Base-by-base conservation (phyloP, 2,329 filamentous ascomycete species). In the Zelopaecilomyces penicillatus region DNA sequence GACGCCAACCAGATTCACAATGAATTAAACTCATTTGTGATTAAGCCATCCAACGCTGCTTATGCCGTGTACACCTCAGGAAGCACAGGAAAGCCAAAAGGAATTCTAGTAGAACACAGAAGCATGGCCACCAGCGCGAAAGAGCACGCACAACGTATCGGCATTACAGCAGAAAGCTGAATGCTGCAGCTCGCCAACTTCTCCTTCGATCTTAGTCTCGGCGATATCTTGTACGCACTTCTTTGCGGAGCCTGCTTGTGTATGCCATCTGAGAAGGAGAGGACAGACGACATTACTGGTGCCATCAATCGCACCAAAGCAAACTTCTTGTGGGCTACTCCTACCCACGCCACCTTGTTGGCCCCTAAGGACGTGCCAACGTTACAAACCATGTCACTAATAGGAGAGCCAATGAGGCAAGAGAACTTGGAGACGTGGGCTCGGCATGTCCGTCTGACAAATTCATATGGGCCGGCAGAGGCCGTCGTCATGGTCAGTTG, bases 381-480 rank as follows among this genome's bases (percentile, higher is more conserved):
- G 12, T 34, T 34, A 34, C 32, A 34, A 12, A 34, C 32, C 8
- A 9, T 34, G 32, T 9, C 12, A 9, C 32, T 34, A 9, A 12
- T 9, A 34, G 32, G 32, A 9, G 32, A 34, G 37, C 33, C 43
- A 32, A 9, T 27, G 19, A 11, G 11, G 38, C 6, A 26, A 26
- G 27, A 30, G 7, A 27, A 9, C 28, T 6, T 40, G 6, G 19
- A 6, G 12, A 11, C 6, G 8, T 40, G 29, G 37, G 35, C 35
- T 39, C 28, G 50, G 36, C 61, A 34, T 12, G 12, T 64, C 28
- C 56, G 58, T 45, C 32, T 34, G 12, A 9, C 12, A 12, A 34
- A 34, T 34, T 9, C 9, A 9, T 71, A 68, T 45, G 67, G 68
- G 0, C 67, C 67, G 27, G 65, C 49, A 6, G 49, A 50, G 30